Base-by-base conservation (phyloP, 495 filamentous ascomycete species). In the Aspergillus diversus region DNA sequence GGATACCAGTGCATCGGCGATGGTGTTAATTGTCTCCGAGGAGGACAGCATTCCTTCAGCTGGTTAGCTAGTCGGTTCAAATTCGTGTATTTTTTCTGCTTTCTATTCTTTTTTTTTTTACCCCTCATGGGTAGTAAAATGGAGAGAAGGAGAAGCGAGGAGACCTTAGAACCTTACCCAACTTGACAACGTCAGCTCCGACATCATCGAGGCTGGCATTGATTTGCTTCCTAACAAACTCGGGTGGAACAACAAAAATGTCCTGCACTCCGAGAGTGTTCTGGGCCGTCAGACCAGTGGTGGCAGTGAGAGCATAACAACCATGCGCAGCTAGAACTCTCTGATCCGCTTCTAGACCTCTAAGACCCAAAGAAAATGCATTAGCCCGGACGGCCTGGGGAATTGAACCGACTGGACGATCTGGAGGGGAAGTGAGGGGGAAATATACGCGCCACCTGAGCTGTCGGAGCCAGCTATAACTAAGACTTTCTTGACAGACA, bases 331-430 rank as follows among this genome's bases (percentile, higher is more conserved):
- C 90, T 39, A 97, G 89, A 55, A 96, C 93, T 71, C 95, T 94
- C 75, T 97, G 93, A 76, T 99, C 95, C 34, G 95, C 95, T 72
- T 99, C 95, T 46, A 99, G 86, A n/a, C 95, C 95, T 46, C 92
- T 97, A 65, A 49, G 57, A 39, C 33, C 58, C 16, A 47, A 53
- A 31, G 37, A 42, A 48, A 34, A 35, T 57, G 55, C 63, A 66
- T 71, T 69, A 71, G 66, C 54, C 34, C n/a, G 52, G 51, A 8
- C 55, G 54, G 17, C 5, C 1, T 47, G n/a, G 47, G n/a, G 15
- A 50, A 31, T 1, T 33, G 51, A 34, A 54, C 7, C 51, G 16
- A 11, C 27, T 27, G 55, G 34, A 17, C 51, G 46, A 61, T 63
- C 51, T 63, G 54, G 54, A 66, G 57, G 61, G 63, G 61, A 55